A percentile compares a stretch with the other conserved stretches of the same genome.
These are phyloP conservation scores for Leccinum obscurum DNA, from an alignment of 768 basidiomycete genomes.

Conservation along the genomic window DNA sequence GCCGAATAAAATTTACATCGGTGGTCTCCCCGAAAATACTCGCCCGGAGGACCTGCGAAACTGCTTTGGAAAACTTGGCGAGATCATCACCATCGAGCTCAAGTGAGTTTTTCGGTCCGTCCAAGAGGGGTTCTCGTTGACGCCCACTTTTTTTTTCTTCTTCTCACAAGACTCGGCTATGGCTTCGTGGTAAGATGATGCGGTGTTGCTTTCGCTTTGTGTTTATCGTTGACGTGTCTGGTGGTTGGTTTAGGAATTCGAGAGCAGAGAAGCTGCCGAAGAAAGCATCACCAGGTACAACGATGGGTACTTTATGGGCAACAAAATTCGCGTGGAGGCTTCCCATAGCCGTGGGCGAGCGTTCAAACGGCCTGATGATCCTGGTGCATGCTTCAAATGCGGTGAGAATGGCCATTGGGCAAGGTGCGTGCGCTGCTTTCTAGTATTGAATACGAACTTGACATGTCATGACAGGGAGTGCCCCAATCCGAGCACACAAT, in stretches of 20 bases:
- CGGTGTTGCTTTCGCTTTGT: background rate
- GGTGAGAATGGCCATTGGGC: conserved; percentile 89
- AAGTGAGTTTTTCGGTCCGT: conserved; percentile 57
- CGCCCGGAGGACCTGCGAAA: conserved; percentile 81
- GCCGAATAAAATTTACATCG: conserved; percentile 94
- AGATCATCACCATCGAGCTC: conserved; percentile 73
- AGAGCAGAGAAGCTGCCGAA: conserved; percentile 76
- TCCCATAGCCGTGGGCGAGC: conserved; percentile 83
- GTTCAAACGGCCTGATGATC: conserved; percentile 80
- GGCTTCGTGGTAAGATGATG: conserved; percentile 77
- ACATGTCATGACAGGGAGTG: conserved; percentile 59
- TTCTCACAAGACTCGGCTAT: conserved; percentile 65
- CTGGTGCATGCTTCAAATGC: conserved; percentile 87
- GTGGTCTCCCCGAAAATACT: conserved; percentile 85
- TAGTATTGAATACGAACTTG: background rate
- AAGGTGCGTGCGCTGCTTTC: conserved; percentile 48
- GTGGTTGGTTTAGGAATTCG: conserved; percentile 65
- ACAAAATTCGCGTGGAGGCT: conserved; percentile 85
- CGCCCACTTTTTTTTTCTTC: background rate
- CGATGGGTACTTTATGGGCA: conserved; percentile 90
- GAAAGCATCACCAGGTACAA: conserved; percentile 87
- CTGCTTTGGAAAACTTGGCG: conserved; percentile 85
- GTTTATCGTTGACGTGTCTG: background rate
- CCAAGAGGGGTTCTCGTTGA: conserved; percentile 12
- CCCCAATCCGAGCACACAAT: conserved; percentile 48